These are phyloP conservation scores for Yarrowia galli DNA, from an alignment of 1,139 yeast genomes.

Conservation along the genomic window DNA sequence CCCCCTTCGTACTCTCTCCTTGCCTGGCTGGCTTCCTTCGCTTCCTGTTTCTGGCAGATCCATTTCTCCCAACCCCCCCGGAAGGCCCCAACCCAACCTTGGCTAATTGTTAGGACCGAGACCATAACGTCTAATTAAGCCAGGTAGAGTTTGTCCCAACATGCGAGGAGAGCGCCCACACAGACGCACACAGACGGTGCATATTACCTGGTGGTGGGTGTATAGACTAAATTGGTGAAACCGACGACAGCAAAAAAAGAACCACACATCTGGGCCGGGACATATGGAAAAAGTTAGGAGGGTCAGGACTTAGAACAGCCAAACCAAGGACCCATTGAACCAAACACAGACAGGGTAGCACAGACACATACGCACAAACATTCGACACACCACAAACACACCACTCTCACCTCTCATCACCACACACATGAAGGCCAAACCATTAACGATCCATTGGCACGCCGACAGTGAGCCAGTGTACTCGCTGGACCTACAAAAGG, in stretches of 20 bases:
- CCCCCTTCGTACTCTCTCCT: constrained; percentile 1
- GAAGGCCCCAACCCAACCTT: constrained; percentile 14
- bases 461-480: constrained; percentile 83
- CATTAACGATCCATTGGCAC: constrained; percentile 82
- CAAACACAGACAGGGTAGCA: background rate
- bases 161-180: constrained; percentile 29
- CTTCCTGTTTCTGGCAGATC: constrained; percentile 7
- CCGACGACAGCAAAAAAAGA: constrained; percentile 33
- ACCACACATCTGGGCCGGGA: constrained; percentile 3
- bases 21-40: too few species aligned
- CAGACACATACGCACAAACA: too few species aligned
- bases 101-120: constrained; percentile 26
- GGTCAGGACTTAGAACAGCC: background rate
- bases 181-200: background rate
- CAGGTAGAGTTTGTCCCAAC: constrained; percentile 36
- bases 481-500: constrained; percentile 78
- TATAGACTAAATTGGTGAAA: constrained; percentile 37
- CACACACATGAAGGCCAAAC: constrained; percentile 59
- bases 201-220: constrained; percentile 11
- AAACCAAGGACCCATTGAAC: background rate
- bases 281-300: background rate
- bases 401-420: too few species aligned
- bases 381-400: too few species aligned
- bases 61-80: constrained; percentile 10
- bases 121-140: constrained; percentile 30